Conservation (phyloP, 2,329 filamentous ascomycete species). For the Hymenoscyphus salicellus region DNA sequence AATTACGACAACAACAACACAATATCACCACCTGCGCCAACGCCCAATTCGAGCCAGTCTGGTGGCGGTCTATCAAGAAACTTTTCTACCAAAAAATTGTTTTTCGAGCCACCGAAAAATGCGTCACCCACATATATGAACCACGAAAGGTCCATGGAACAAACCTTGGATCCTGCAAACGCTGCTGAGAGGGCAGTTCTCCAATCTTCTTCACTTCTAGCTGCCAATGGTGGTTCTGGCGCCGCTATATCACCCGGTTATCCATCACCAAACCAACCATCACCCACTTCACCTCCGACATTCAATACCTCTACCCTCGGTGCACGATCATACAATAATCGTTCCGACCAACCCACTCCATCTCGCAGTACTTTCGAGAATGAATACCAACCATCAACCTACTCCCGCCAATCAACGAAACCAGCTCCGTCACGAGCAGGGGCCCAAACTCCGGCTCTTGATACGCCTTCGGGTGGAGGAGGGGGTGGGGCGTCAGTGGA, state of each 20-base stretch:
- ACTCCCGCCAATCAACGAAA: conserved; percentile 35
- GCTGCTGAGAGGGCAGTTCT: conserved; percentile 65
- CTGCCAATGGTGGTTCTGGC: conserved; percentile 62
- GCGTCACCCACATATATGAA: conserved; percentile 69
- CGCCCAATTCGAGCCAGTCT: conserved; percentile 51
- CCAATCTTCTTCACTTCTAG: conserved; percentile 63
- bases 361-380: conserved; percentile 55
- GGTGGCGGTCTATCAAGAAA: conserved; percentile 63
- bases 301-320: conserved; percentile 47
- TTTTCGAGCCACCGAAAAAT: conserved; percentile 71
- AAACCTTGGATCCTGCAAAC: conserved; percentile 64
- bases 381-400: conserved; percentile 32
- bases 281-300: conserved; percentile 63
- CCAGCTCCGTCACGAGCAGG: conserved; percentile 42
- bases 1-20: conserved; percentile 49
- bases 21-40: conserved; percentile 56
- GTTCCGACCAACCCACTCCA: conserved; percentile 41
- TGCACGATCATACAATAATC: conserved; percentile 58
- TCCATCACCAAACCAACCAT: conserved; percentile 65
- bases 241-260: conserved; percentile 54
- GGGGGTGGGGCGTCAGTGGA: conserved; percentile 64
- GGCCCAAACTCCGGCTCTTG: conserved; percentile 59
- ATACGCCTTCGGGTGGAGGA: conserved; percentile 53
- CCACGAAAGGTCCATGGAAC: conserved; percentile 64
- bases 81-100: conserved; percentile 73